Base-by-base conservation (phyloP, 1,284 basidiomycete genomes). In the Nidula niveotomentosa region DNA sequence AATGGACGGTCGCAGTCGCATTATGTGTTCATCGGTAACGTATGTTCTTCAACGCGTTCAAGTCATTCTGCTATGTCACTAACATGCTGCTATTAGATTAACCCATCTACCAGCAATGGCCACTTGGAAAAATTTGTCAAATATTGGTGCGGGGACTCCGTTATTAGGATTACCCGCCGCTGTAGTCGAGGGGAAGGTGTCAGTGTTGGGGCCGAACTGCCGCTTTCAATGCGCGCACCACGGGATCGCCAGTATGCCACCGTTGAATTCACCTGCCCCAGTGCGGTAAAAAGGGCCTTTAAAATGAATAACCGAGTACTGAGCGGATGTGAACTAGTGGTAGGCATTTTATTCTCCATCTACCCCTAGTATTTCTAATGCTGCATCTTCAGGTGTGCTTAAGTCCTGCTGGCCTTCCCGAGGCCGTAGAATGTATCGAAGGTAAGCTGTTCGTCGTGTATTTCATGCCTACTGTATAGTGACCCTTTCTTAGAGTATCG, bases 11-110 rank as follows among this genome's bases (percentile, higher is more conserved):
- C 3, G 63, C 61, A 8, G 67, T 65, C 45, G 69, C 69, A 23
- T 18, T 71, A 71, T 56, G 71, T 83, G 17, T 87, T 74, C 62
- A 81, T 86, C 30, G 86, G 86, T 39, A 87, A 87, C 63, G 86
- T 88, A 60, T 58, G 82, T 62, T 37, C 18, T 23, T 33, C 33
- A 23, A 51, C 36, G 17, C 45, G 4, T 41, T 41, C 23, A 23
- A 23, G 23, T 23, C 2, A 23, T 23, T 23, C 23, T 23, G 23
- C 23, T 23, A 3, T 23, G 23, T 23, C 23, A 3, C 3, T 23
- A 23, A 23, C 3, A 23, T 23, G 23, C 23, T 23, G 3, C 4
- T 41, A 41, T 15, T 41, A 52, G 56, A 65, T 23, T 3, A 23
- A 23, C 23, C 23, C 23, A 23, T 23, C 23, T 23, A 23, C 23